phyloP scores from a whole-genome alignment of 257 asterid genomes.

The Solanum bulbocastanum region DNA sequence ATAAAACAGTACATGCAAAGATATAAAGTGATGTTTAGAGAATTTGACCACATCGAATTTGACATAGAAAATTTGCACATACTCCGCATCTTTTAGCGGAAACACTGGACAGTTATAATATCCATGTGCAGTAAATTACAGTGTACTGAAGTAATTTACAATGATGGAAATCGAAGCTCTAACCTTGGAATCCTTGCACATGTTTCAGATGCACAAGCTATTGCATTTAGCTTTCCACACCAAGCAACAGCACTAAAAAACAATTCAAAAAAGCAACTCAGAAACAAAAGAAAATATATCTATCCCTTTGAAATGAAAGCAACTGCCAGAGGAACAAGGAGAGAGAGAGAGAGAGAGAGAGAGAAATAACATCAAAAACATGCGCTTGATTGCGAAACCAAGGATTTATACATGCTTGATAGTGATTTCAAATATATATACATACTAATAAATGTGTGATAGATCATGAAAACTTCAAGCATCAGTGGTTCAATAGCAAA shows the following conservation, averaged over 20 bases:
- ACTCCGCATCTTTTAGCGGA: not conserved
- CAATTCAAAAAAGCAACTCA: not conserved
- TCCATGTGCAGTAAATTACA: not conserved
- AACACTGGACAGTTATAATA: not conserved
- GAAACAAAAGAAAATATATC: not conserved
- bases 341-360: not conserved
- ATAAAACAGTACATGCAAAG: not conserved
- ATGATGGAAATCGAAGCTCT: not conserved
- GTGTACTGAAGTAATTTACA: not conserved
- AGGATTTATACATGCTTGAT: not conserved
- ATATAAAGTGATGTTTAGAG: not conserved
- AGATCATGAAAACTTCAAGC: not conserved
- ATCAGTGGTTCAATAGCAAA: not conserved
- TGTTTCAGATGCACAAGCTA: slow-evolving; percentile 98
- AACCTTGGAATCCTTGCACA: slow-evolving; percentile 99
- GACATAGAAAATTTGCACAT: not conserved
- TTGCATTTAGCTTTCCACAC: slow-evolving; percentile 93
- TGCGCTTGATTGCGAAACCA: not conserved
- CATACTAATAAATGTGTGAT: not conserved
- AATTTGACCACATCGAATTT: not conserved
- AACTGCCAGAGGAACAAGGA: not conserved
- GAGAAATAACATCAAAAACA: not conserved
- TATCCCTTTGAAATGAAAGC: not conserved
- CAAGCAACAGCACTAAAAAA: slow-evolving; percentile 88
- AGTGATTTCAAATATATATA: not conserved